A percentile compares a stretch with the other conserved stretches of the same genome.
These are phyloP conservation scores for Microsporum audouinii DNA, from an alignment of 2,329 filamentous ascomycete genomes.

Conservation along the genomic window DNA sequence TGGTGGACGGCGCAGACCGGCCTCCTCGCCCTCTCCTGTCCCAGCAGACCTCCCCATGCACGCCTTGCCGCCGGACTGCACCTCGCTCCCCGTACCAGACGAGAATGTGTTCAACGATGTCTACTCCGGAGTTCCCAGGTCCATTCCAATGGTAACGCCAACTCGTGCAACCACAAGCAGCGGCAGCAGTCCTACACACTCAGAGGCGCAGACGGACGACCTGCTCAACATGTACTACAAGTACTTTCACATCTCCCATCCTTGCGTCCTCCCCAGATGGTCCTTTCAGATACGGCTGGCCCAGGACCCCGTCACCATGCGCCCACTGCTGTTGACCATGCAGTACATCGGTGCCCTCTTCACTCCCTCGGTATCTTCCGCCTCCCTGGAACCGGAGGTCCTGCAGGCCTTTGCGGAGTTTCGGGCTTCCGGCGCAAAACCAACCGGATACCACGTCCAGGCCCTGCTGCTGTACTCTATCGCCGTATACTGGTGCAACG, in stretches of 20 bases:
- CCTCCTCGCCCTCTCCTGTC: slow-evolving; percentile 11
- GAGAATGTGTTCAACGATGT: not conserved
- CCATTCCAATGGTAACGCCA: not conserved
- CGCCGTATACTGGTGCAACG: slow-evolving; percentile 10
- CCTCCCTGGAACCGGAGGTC: slow-evolving; percentile 1
- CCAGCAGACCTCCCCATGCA: not conserved
- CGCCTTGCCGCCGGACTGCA: not conserved
- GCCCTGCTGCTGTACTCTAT: slow-evolving; percentile 20
- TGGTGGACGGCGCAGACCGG: slow-evolving; percentile 25
- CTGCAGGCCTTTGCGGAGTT: slow-evolving; percentile 1
- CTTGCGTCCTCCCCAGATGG: slow-evolving; percentile 19
- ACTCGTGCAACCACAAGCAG: not conserved
- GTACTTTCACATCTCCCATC: slow-evolving; percentile 24
- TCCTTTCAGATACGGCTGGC: slow-evolving; percentile 11
- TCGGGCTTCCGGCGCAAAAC: not conserved
- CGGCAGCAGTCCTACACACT: slow-evolving; percentile 1
- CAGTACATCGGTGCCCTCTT: slow-evolving; percentile 23
- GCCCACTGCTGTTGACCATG: slow-evolving; percentile 20
- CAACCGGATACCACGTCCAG: slow-evolving; percentile 16
- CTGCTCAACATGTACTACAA: slow-evolving; percentile 22
- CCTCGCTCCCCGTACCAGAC: not conserved
- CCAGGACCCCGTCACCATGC: slow-evolving; percentile 10
- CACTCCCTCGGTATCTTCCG: slow-evolving; percentile 4
- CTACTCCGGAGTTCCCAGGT: not conserved
- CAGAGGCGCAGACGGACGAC: not conserved